phyloP scores from a whole-genome alignment of 2,329 filamentous ascomycete genomes.

The Akanthomyces uredinophilus region DNA sequence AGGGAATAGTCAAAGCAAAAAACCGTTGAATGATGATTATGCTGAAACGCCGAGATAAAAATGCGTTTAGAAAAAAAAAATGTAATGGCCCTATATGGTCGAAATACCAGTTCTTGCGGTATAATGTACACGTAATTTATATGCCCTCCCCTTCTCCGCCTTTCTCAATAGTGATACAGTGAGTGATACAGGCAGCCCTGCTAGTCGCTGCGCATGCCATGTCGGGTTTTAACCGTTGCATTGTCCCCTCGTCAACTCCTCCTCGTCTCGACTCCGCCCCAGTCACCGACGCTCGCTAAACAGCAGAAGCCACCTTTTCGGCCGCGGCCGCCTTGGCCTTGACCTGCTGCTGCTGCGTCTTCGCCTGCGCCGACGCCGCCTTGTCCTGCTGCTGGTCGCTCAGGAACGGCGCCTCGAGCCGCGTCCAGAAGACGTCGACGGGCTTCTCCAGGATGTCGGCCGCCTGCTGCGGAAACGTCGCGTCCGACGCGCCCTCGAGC shows the following conservation, averaged over 20 bases:
- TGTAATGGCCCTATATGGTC: neutral
- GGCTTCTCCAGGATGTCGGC: slow-evolving; percentile 32
- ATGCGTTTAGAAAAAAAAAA: neutral
- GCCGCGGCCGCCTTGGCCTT: slow-evolving; percentile 3
- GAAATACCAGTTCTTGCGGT: neutral
- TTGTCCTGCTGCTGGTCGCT: slow-evolving; percentile 23
- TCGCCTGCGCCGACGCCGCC: neutral
- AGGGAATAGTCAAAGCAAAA: slow-evolving; percentile 27
- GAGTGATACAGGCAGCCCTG: slow-evolving; percentile 15
- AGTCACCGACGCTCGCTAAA: neutral
- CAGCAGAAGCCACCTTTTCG: slow-evolving; percentile 2
- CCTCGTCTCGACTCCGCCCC: neutral
- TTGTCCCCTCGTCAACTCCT: neutral
- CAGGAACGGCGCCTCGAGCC: slow-evolving; percentile 35
- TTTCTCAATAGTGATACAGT: slow-evolving; percentile 8
- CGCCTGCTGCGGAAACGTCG: slow-evolving; percentile 28
- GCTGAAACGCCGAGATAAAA: neutral
- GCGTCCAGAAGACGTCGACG: slow-evolving; percentile 40
- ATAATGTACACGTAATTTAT: slow-evolving; percentile 10
- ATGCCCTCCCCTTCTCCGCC: neutral
- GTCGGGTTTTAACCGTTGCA: slow-evolving; percentile 2
- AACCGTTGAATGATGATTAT: slow-evolving; percentile 4
- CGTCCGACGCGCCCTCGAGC: slow-evolving; percentile 47
- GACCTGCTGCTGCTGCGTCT: neutral
- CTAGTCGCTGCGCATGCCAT: neutral